Evolutionary conservation across 805 yeast species (phyloP), one percentile per base, ranked within the genome.

Genomic region (Lipomyces chichibuensis): DNA sequence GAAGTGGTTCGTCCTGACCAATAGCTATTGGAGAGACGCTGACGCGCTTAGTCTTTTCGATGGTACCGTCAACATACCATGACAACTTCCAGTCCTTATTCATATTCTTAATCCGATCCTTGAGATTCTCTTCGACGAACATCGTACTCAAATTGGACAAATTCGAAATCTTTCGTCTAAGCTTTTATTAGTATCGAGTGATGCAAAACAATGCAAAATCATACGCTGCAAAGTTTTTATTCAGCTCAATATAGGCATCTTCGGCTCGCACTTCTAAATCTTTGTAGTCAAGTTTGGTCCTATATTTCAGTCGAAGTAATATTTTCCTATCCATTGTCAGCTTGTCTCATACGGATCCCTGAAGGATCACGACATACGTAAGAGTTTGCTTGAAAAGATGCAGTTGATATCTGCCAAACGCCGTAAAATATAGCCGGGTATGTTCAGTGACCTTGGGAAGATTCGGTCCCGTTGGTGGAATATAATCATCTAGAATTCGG

Each of bases 381-480:
- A 39, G n/a, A 3, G 27, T 53, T 56, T 54, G 39, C 32, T 32
- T 64, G 39, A 55, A 57, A 4, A 43, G 35, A 64, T 62, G 65
- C 2, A 59, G 27, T 25, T 33, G 37, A 13, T 27, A 27, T 43
- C 70, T 51, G 11, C 23, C 14, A 6, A 35, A 33, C 20, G 54
- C 65, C 29, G 14, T 27, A 25, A 49, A 14, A 29, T n/a, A 54
- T 20, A 66, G 46, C 43, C 53, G 29, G 13, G 70, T 68, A 29
- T 66, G 23, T 32, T 59, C 20, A 11, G 59, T 5, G 11, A 57
- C 6, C n/a, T 59, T 13, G 9, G 71, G 71, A 20, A 43, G 25
- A 52, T 69, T 65, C 32, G 25, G 52, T 32, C 71, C 71, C 4
- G 71, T 60, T 14, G 71, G 71, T 3, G 70, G 71, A 53, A 69